Conservation (phyloP, 2,329 filamentous ascomycete genomes). For the Fusarium sp. region DNA sequence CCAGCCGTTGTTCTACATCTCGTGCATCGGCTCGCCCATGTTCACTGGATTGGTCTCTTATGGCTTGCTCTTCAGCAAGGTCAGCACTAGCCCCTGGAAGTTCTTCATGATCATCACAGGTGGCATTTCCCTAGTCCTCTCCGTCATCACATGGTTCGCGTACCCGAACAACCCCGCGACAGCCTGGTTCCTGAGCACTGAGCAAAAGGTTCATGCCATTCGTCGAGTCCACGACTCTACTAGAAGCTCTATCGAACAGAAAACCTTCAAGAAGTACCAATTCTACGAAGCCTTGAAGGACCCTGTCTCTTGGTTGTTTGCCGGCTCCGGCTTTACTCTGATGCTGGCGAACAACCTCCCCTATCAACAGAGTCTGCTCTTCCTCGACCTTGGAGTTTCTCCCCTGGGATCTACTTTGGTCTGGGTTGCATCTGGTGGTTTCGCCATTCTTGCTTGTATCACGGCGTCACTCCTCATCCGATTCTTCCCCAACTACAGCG, state of each 20-base stretch:
- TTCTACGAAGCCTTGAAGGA: conserved; percentile 47
- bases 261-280: conserved; percentile 49
- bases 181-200: conserved; percentile 38
- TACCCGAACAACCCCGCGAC: conserved; percentile 28
- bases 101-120: conserved; percentile 34
- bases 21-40: conserved; percentile 31
- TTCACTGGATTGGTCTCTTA: conserved; percentile 29
- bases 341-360: conserved; percentile 55
- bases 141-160: conserved; percentile 23
- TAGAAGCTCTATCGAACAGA: conserved; percentile 50
- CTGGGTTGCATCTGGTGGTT: conserved; percentile 28
- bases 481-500: conserved; percentile 29
- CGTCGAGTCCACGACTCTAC: conserved; percentile 45
- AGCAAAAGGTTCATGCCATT: conserved; percentile 46
- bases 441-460: conserved; percentile 27
- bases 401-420: conserved; percentile 23
- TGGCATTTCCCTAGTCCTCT: conserved; percentile 22
- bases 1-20: conserved; percentile 28
- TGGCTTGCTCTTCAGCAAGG: conserved; percentile 23
- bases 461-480: conserved; percentile 30
- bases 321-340: conserved; percentile 47
- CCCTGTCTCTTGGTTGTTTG: conserved; percentile 47
- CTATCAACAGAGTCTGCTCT: conserved; percentile 49
- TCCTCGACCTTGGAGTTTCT: conserved; percentile 28
- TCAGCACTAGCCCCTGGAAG: conserved; percentile 25